Evolutionary conservation across 345 rosid species (phyloP).

Genomic region (Carallia pectinifolia): DNA sequence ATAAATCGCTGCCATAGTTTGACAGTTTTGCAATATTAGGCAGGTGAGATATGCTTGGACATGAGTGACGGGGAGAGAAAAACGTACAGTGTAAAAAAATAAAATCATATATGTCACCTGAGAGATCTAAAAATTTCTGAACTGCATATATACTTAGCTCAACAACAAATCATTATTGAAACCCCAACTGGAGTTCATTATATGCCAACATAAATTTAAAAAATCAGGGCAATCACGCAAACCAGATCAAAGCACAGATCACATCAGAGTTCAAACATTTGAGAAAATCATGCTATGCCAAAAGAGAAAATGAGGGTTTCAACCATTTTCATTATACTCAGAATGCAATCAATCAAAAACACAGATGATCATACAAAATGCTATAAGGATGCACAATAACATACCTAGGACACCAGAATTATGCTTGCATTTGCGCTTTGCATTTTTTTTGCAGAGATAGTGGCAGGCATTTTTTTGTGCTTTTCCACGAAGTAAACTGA

Average conservation of each 20-base stretch:
- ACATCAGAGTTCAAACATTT: too few relatives aligned
- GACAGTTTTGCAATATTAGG: not conserved
- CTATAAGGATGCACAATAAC: not conserved
- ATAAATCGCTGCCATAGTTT: not conserved
- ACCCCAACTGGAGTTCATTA: too few relatives aligned
- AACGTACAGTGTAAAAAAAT: not conserved
- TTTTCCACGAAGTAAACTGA: conserved; percentile 78
- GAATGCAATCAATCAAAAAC: not conserved
- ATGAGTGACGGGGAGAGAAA: not conserved
- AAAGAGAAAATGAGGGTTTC: too few relatives aligned
- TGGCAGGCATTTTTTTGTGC: conserved; percentile 86
- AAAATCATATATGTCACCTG: not conserved
- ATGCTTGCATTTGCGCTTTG: conserved; percentile 56
- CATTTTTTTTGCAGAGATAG: conserved; percentile 58
- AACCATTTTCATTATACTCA: not conserved
- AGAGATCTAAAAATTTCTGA: not conserved
- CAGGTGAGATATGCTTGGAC: not conserved
- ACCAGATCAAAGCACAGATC: too few relatives aligned
- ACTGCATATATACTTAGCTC: not conserved
- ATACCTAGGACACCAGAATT: conserved; percentile 48
- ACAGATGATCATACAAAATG: not conserved
- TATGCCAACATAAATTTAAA: too few relatives aligned
- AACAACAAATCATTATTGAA: not conserved
- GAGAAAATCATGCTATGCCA: too few relatives aligned
- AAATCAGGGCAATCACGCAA: too few relatives aligned